phyloP scores from a whole-genome alignment of 148 eudicot species.

The Chenopodium formosanum region DNA sequence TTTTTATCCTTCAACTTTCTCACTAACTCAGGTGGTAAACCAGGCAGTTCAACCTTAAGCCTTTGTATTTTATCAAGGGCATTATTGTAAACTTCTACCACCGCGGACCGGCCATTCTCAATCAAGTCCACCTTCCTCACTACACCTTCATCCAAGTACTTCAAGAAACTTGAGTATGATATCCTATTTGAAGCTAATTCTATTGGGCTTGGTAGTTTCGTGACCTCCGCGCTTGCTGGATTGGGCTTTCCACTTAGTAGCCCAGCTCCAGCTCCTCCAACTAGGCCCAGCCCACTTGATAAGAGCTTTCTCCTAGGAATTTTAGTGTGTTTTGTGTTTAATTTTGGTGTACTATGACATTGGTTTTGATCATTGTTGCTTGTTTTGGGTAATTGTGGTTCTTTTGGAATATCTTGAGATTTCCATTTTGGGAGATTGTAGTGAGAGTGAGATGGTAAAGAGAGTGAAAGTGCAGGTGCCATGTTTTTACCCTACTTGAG shows the following conservation, averaged over 20 bases:
- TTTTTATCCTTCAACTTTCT: constrained; percentile 64
- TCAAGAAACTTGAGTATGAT: constrained; percentile 72
- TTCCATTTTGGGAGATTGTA: constrained; percentile 44
- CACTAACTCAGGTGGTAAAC: constrained; percentile 58
- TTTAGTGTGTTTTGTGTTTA: constrained; percentile 14
- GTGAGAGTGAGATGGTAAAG: constrained; percentile 25
- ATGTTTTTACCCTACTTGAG: constrained; percentile 10
- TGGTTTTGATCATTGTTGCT: constrained; percentile 27
- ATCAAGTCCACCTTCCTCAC: constrained; percentile 73
- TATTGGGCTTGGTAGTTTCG: constrained; percentile 46
- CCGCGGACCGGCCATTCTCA: constrained; percentile 59
- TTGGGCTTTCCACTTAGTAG: constrained; percentile 23
- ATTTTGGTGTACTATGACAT: constrained; percentile 21
- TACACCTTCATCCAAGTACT: constrained; percentile 63
- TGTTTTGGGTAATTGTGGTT: constrained; percentile 35
- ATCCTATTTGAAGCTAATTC: constrained; percentile 54
- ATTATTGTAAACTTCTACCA: constrained; percentile 63
- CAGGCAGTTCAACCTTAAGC: constrained; percentile 67
- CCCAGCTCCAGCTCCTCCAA: constrained; percentile 36
- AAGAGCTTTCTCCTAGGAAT: constrained; percentile 48
- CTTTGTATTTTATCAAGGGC: constrained; percentile 60
- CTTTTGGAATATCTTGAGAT: constrained; percentile 39
- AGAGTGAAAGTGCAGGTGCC: constrained; percentile 46
- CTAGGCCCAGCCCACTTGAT: constrained; percentile 44
- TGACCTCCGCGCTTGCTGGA: constrained; percentile 42